Base-by-base conservation (phyloP, 2,329 filamentous ascomycete genomes). In the Exophiala xenobiotica region DNA sequence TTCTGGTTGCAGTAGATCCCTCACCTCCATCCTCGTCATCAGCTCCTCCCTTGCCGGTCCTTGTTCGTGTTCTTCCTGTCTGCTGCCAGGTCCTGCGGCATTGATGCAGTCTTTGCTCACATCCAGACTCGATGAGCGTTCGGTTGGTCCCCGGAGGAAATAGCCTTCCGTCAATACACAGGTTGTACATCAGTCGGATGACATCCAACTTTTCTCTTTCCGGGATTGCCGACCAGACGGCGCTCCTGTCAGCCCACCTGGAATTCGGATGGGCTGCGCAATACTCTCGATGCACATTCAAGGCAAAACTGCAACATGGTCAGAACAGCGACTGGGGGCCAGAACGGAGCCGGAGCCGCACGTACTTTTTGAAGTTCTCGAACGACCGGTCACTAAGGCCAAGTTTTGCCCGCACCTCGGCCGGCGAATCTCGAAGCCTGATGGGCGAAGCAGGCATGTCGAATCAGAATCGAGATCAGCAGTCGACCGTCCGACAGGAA, bases 351-450 rank as follows among this genome's bases (percentile, higher is more conserved):
- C 31, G 31, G 31, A 16, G 23, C 7, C 54, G 42, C 12, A 51
- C 55, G 51, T 53, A 53, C 51, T 52, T 51, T 46, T 58, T 58
- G 49, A 58, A 58, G 42, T 55, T 58, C 31, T 58, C 55, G 26
- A 52, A 58, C 23, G 51, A 45, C 33, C 46, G 55, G 23, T 49
- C 46, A 31, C 42, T 58, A 37, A 58, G 46, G 26, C 51, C 48
- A 33, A 58, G 52, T 29, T 55, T 55, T 33, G 46, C 41, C 31
- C 49, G 51, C 22, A 58, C 46, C 23, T 55, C 48, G 18, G 49
- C 46, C 11, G 55, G 55, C 19, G 51, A 44, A 31, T 58, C 55
- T 51, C 55, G 51, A 39, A 58, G 52, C 42, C 52, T 58, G 22
- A 58, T 58, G 41, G 55, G 52, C 39, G 49, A 23, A 20, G 49